A percentile compares a stretch with the other conserved stretches of the same genome.
Evolutionary conservation across 139 green algal species (phyloP).

Genomic region (Tetratostichococcus sp.): DNA sequence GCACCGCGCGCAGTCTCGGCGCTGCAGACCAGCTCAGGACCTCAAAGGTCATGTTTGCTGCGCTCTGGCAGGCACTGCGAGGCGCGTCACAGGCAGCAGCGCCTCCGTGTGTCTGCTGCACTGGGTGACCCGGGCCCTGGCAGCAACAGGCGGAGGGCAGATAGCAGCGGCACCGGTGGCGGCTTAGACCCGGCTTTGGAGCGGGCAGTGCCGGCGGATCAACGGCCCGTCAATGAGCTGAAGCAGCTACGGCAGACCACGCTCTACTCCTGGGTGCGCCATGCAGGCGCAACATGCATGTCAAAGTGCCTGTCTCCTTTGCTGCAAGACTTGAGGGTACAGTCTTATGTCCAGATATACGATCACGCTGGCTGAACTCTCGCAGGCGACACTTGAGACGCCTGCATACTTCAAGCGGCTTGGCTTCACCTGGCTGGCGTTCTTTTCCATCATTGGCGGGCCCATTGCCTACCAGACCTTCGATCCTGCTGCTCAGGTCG

Average conservation of each 20-base stretch:
- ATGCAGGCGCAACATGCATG: not conserved
- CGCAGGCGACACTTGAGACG: constrained; percentile 58
- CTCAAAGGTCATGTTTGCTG: too few species aligned
- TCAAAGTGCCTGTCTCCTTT: constrained; percentile 6
- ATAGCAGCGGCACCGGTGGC: not conserved
- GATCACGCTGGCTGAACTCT: not conserved
- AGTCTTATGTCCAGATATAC: not conserved
- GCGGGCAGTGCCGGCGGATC: constrained; percentile 65
- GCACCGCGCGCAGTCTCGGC: too few species aligned
- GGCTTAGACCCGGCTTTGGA: constrained; percentile 51
- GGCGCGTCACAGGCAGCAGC: not conserved
- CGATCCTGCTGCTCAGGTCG: constrained; percentile 51
- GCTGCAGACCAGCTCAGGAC: too few species aligned
- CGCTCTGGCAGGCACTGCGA: too few species aligned
- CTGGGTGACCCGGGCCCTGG: too few species aligned
- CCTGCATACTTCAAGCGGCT: constrained; percentile 54
- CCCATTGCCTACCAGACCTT: constrained; percentile 84
- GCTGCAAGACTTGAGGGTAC: too few species aligned
- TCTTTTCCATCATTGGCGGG: constrained; percentile 57
- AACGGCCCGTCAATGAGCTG: constrained; percentile 83
- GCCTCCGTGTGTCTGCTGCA: not conserved
- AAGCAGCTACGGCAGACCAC: constrained; percentile 55
- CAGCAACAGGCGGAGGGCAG: not conserved
- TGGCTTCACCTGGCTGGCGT: constrained; percentile 41
- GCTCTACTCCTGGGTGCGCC: constrained; percentile 71